These are phyloP conservation scores for Pseudozyma flocculosa DNA, from an alignment of 1,284 basidiomycete species.

Conservation along the genomic window DNA sequence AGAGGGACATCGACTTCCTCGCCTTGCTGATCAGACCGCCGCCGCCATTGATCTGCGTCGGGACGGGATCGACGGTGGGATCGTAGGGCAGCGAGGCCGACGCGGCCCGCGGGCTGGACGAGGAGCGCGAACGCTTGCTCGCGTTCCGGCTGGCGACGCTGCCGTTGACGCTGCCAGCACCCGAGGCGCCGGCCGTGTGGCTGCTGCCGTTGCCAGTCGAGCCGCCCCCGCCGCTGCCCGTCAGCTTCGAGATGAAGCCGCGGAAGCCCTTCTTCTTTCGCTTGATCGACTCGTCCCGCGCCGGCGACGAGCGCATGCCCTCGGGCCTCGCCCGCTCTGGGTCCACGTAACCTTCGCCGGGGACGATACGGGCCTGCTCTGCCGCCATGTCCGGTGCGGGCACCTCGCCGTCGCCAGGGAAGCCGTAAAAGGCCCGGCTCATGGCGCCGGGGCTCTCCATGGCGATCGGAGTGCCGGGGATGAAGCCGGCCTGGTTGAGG, in stretches of 20 bases:
- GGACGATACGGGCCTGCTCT: slow-evolving; percentile 24
- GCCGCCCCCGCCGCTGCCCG: slow-evolving; percentile 10
- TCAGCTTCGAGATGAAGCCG: slow-evolving; percentile 38
- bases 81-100: slow-evolving; percentile 24
- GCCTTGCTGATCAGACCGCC: slow-evolving; percentile 28
- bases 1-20: slow-evolving; percentile 30
- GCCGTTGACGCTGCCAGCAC: slow-evolving; percentile 18
- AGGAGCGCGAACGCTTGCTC: slow-evolving; percentile 32
- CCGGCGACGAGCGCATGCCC: slow-evolving; percentile 6
- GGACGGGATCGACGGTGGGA: slow-evolving; percentile 22
- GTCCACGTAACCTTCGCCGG: slow-evolving; percentile 30
- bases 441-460: slow-evolving; percentile 29
- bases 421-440: slow-evolving; percentile 41
- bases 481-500: slow-evolving; percentile 38
- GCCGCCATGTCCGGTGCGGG: slow-evolving; percentile 21
- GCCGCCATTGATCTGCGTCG: slow-evolving; percentile 4
- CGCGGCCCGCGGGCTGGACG: slow-evolving; percentile 13
- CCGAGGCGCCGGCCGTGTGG: slow-evolving; percentile 4
- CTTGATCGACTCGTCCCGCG: slow-evolving; percentile 18
- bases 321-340: slow-evolving; percentile 28
- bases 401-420: slow-evolving; percentile 40
- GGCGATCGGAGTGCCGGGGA: slow-evolving; percentile 31
- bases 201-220: not conserved
- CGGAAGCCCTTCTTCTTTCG: slow-evolving; percentile 45
- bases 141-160: slow-evolving; percentile 34